A percentile compares a stretch with the other conserved stretches of the same genome.
Evolutionary conservation across 1,139 yeast species (phyloP).

Genomic region (Pichia sp.): DNA sequence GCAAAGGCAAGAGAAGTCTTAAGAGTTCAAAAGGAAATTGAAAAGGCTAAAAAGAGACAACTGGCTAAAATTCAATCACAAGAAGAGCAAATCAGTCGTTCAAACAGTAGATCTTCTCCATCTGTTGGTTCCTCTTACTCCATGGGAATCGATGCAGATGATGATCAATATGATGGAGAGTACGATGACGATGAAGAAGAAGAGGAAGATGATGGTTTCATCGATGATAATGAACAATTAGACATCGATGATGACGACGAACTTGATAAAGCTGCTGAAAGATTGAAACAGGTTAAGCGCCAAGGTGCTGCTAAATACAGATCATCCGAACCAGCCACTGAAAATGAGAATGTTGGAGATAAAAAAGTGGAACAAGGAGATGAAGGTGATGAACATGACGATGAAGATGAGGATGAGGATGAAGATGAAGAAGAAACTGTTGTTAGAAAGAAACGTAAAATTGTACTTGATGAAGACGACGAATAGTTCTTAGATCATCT

Average conservation of each 20-base stretch:
- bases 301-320: slow-evolving; percentile 27
- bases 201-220: slow-evolving; percentile 32
- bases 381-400: slow-evolving; percentile 29
- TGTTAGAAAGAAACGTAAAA: slow-evolving; percentile 45
- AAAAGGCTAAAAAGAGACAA: slow-evolving; percentile 63
- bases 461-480: slow-evolving; percentile 58
- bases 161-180: slow-evolving; percentile 31
- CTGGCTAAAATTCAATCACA: slow-evolving; percentile 47
- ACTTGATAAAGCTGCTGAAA: slow-evolving; percentile 30
- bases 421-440: slow-evolving; percentile 41
- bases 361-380: slow-evolving; percentile 35
- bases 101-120: slow-evolving; percentile 6
- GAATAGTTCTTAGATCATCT: slow-evolving; percentile 3
- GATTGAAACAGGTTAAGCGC: slow-evolving; percentile 31
- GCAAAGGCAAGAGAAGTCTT: slow-evolving; percentile 75
- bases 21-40: slow-evolving; percentile 64
- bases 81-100: slow-evolving; percentile 31
- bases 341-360: slow-evolving; percentile 31
- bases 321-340: too few species aligned
- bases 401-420: slow-evolving; percentile 26
- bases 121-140: slow-evolving; percentile 8
- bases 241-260: slow-evolving; percentile 49
- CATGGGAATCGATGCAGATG: slow-evolving; percentile 30
- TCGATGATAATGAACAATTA: slow-evolving; percentile 34
- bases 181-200: slow-evolving; percentile 40